These are phyloP conservation scores for Solanum chilense DNA, from an alignment of 257 asterid species.

Conservation along the genomic window DNA sequence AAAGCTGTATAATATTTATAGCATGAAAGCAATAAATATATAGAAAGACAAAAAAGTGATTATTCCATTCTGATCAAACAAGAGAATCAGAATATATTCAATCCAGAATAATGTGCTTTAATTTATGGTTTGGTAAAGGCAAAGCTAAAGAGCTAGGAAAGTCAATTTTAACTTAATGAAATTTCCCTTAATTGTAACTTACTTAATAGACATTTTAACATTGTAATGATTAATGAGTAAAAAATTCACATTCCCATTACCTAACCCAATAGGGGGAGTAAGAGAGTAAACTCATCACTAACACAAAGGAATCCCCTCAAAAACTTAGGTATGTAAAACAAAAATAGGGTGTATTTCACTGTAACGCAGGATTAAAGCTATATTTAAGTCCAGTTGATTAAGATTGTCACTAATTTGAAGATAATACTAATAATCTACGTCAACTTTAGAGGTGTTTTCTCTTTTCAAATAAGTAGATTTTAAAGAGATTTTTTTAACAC, in stretches of 20 bases:
- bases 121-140: background rate
- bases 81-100: background rate
- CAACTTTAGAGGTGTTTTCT: too few species aligned
- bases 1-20: background rate
- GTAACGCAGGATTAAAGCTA: rapidly evolving
- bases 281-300: background rate
- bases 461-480: too few species aligned
- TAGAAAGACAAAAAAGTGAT: background rate
- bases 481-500: too few species aligned
- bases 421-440: too few species aligned
- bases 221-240: background rate
- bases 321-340: background rate
- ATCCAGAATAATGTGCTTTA: background rate
- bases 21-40: background rate
- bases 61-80: background rate
- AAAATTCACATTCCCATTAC: background rate
- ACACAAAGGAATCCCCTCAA: background rate
- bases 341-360: background rate
- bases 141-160: background rate
- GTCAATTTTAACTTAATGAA: background rate
- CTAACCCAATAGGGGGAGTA: background rate
- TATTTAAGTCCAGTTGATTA: too few species aligned
- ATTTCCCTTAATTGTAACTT: background rate
- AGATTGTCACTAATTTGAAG: too few species aligned
- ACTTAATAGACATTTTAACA: background rate